Evolutionary conservation across 495 filamentous ascomycete genomes (phyloP).

Genomic region (Aspergillus baeticus): DNA sequence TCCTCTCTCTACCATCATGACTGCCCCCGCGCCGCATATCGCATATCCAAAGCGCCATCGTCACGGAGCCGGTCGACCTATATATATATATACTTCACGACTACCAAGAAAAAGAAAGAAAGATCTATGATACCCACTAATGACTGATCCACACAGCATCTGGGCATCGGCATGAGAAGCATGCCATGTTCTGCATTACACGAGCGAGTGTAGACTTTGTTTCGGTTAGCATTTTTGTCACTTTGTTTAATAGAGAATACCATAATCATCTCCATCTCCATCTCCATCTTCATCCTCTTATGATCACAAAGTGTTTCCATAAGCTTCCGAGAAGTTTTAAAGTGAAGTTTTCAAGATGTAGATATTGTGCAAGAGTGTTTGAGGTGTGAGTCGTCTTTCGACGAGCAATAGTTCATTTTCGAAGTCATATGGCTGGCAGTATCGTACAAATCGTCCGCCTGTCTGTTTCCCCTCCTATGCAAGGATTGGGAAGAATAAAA

Average conservation of each 20-base stretch:
- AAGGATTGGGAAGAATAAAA: no score
- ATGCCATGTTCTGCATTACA: constrained; percentile 14
- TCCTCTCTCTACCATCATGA: neutral
- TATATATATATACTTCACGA: neutral
- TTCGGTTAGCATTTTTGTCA: constrained; percentile 7
- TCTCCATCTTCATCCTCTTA: neutral
- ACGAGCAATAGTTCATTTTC: neutral
- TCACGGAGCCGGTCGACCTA: neutral
- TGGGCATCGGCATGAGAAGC: neutral
- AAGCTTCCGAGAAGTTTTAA: no score
- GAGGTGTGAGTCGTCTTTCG: no score
- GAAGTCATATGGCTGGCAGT: neutral
- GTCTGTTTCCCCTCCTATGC: neutral
- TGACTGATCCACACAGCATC: constrained; percentile 18
- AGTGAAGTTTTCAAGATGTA: no score
- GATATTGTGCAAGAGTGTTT: no score
- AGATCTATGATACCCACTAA: constrained; percentile 12
- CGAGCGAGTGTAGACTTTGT: constrained; percentile 16
- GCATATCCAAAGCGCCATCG: neutral
- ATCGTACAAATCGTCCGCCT: constrained; percentile 1
- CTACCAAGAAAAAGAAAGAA: neutral
- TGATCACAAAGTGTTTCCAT: no score
- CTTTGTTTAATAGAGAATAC: constrained; percentile 9
- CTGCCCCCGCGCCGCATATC: neutral
- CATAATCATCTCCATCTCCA: neutral